phyloP scores from a whole-genome alignment of 306 rosid species.

The Vigna radiata region DNA sequence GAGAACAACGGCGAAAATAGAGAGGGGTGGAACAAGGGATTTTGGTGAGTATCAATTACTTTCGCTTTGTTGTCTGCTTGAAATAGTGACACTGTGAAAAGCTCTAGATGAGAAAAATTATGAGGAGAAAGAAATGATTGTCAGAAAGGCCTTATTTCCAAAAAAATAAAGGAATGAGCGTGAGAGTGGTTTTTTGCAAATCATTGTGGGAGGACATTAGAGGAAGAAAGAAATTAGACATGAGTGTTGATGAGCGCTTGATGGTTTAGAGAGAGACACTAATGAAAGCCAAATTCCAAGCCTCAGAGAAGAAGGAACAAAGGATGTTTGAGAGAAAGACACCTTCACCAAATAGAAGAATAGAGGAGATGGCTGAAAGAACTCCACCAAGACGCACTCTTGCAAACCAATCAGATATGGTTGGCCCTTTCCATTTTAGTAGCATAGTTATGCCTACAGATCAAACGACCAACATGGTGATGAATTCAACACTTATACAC shows the following conservation, averaged over 20 bases:
- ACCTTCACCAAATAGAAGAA: too few relatives aligned
- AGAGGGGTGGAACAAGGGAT: slow-evolving; percentile 47
- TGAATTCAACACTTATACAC: too few relatives aligned
- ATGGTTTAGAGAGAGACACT: slow-evolving; percentile 60
- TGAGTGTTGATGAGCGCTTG: slow-evolving; percentile 58
- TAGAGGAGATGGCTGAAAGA: too few relatives aligned
- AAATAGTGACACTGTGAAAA: slow-evolving; percentile 44
- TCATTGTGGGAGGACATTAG: slow-evolving; percentile 40
- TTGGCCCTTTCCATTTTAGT: too few relatives aligned
- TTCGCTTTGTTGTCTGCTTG: slow-evolving; percentile 60
- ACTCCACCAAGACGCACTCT: too few relatives aligned
- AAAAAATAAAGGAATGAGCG: slow-evolving; percentile 43
- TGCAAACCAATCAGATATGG: too few relatives aligned
- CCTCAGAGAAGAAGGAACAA: slow-evolving; percentile 58
- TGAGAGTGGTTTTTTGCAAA: slow-evolving; percentile 23
- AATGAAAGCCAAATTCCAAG: slow-evolving; percentile 91
- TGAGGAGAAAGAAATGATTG: slow-evolving; percentile 52
- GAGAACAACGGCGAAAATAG: slow-evolving; percentile 37
- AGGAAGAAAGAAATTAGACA: slow-evolving; percentile 59
- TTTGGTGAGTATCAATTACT: slow-evolving; percentile 56
- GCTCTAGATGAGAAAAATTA: slow-evolving; percentile 34
- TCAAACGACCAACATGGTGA: too few relatives aligned
- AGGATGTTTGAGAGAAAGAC: slow-evolving; percentile 66
- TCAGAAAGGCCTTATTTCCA: slow-evolving; percentile 47
- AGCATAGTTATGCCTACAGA: too few relatives aligned